phyloP scores from a whole-genome alignment of 352 stramenopile species.

The Blastocystis sp. region DNA sequence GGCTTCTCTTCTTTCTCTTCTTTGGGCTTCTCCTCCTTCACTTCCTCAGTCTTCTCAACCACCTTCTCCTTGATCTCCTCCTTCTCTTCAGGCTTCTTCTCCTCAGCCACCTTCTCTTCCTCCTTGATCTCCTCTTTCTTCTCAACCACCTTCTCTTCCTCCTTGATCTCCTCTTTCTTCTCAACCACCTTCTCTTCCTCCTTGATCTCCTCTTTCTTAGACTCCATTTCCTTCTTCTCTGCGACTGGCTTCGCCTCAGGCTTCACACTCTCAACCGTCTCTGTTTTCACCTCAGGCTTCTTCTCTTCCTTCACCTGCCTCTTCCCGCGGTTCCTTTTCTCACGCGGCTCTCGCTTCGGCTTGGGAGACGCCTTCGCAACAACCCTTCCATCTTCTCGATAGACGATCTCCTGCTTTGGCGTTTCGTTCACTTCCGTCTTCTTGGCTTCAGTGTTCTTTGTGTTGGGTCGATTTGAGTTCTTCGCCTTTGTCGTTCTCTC shows the following conservation, averaged over 20 bases:
- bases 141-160: neutral
- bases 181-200: neutral
- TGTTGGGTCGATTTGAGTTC: too few relatives aligned
- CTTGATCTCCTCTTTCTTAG: neutral
- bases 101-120: neutral
- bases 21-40: neutral
- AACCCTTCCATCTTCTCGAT: too few relatives aligned
- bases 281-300: neutral
- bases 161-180: neutral
- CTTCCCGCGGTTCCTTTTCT: too few relatives aligned
- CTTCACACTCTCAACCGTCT: neutral
- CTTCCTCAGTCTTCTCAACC: neutral
- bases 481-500: neutral
- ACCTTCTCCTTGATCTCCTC: neutral
- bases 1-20: neutral
- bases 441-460: neutral
- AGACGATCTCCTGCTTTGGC: too few relatives aligned
- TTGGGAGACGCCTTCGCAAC: too few relatives aligned
- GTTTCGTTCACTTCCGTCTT: neutral
- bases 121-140: neutral
- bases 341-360: too few relatives aligned
- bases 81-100: conserved; percentile 50
- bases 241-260: neutral
- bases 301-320: neutral
- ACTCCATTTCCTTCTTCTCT: neutral